Base-by-base conservation (phyloP, 2,329 filamentous ascomycete species). In the Claviceps digitariae region DNA sequence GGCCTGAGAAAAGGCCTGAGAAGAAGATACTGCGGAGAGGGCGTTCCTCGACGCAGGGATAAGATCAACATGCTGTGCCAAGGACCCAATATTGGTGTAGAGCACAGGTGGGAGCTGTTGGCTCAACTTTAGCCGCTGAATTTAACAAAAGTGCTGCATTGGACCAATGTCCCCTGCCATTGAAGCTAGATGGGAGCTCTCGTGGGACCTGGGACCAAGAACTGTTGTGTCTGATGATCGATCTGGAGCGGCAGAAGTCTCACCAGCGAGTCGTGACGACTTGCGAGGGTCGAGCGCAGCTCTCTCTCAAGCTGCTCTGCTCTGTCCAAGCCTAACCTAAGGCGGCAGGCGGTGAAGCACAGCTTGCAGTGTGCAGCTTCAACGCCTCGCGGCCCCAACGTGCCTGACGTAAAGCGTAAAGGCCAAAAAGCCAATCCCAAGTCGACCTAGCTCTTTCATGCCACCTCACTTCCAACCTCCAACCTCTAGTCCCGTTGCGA, bases 51-150 rank as follows among this genome's bases (percentile, higher is more conserved):
- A 40, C 54, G 55, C 3, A 58, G 51, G 17, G 52, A 46, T 31
- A 57, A 21, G 23, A 51, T 48, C 46, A 58, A 54, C 59, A 60
- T 60, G 53, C 25, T 53, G 40, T 46, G 48, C 50, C 31, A 3
- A 46, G 9, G 29, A 51, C 13, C 2, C 21, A 36, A 20, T 8
- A 12, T 43, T 17, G 38, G 20, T 38, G 23, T 31, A 17, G 27
- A 23, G 12, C 25, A 44, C n/a, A 15, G 25, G 27, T 29, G 25
- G n/a, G 25, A 44, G 27, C 13, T 23, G 34, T 34, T 6, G 13
- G 1, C 34, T 38, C 20, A 25, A 38, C 23, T 20, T 4, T 13
- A 31, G 48, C 48, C 31, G 40, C 27, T 12, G 17, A 4, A 31
- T 10, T 21, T 15, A 20, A 15, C 21, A 20, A 27, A 5, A 27